Conservation (phyloP, 345 rosid genomes). For the Ceriops tagal region DNA sequence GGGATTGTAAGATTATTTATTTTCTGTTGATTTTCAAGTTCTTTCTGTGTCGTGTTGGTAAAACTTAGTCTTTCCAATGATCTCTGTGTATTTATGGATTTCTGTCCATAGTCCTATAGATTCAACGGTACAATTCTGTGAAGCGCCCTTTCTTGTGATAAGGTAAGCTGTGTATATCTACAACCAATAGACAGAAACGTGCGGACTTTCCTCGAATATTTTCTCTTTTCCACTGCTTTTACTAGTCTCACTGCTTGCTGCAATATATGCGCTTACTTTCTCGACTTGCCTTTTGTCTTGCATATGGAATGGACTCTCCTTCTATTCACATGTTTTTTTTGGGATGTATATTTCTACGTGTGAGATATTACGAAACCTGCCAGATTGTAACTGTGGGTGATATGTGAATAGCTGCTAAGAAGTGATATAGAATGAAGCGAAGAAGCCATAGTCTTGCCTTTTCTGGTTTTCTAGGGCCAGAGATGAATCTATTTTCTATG, state of each 20-base stretch:
- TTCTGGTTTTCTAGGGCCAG: too few species aligned
- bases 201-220: not conserved
- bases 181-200: not conserved
- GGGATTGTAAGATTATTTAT: not conserved
- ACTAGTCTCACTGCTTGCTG: not conserved
- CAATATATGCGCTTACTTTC: not conserved
- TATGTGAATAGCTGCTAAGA: too few species aligned
- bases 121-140: slow-evolving; percentile 7
- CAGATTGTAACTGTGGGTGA: not conserved
- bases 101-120: slow-evolving; percentile 8
- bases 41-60: slow-evolving; percentile 12
- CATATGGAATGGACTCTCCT: not conserved
- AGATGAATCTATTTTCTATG: too few species aligned
- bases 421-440: too few species aligned
- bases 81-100: slow-evolving; percentile 15
- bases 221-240: not conserved
- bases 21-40: not conserved
- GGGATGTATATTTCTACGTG: not conserved
- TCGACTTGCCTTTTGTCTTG: not conserved
- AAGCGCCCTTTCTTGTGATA: slow-evolving; percentile 4
- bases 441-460: too few species aligned
- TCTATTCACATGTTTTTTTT: not conserved
- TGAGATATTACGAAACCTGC: not conserved
- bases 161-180: not conserved
- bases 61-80: slow-evolving; percentile 12